Evolutionary conservation across 192 early-diverging fungal genomes (phyloP).

Genomic region (Coemansia sp.): DNA sequence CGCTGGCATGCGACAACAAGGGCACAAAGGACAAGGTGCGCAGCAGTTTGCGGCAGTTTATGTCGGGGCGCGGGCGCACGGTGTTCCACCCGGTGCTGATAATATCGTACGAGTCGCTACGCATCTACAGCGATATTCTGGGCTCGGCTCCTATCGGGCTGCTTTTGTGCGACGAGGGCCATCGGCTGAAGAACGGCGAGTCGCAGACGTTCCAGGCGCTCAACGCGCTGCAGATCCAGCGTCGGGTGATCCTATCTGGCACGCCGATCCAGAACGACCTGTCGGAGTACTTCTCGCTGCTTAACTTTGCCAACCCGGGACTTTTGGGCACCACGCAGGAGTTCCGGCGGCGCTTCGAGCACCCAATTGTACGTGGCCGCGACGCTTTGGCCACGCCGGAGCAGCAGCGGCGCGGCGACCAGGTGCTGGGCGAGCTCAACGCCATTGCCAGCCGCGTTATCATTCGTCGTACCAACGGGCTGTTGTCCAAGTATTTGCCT

Average conservation of each 20-base stretch:
- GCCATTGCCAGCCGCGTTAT: slow-evolving; percentile 91
- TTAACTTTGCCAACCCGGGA: slow-evolving; percentile 94
- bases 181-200: slow-evolving; percentile 87
- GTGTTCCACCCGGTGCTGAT: slow-evolving; percentile 91
- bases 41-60: slow-evolving; percentile 76
- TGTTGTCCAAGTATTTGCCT: slow-evolving; percentile 96
- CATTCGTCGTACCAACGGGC: slow-evolving; percentile 93
- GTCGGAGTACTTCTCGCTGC: slow-evolving; percentile 88
- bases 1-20: slow-evolving; percentile 87
- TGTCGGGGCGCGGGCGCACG: slow-evolving; percentile 76
- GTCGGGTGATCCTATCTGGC: slow-evolving; percentile 92
- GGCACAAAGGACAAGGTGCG: slow-evolving; percentile 83
- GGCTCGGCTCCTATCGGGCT: slow-evolving; percentile 82
- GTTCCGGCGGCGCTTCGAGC: slow-evolving; percentile 90
- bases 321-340: slow-evolving; percentile 83
- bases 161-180: slow-evolving; percentile 96
- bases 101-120: slow-evolving; percentile 95
- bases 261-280: slow-evolving; percentile 94
- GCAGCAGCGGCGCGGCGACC: slow-evolving; percentile 75
- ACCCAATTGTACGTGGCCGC: slow-evolving; percentile 90
- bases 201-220: slow-evolving; percentile 81
- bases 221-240: slow-evolving; percentile 81
- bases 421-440: slow-evolving; percentile 81
- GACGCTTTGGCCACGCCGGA: slow-evolving; percentile 84
- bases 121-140: slow-evolving; percentile 75